Conservation (phyloP, 2,329 filamentous ascomycete species). For the Phaeosphaeria sp. region DNA sequence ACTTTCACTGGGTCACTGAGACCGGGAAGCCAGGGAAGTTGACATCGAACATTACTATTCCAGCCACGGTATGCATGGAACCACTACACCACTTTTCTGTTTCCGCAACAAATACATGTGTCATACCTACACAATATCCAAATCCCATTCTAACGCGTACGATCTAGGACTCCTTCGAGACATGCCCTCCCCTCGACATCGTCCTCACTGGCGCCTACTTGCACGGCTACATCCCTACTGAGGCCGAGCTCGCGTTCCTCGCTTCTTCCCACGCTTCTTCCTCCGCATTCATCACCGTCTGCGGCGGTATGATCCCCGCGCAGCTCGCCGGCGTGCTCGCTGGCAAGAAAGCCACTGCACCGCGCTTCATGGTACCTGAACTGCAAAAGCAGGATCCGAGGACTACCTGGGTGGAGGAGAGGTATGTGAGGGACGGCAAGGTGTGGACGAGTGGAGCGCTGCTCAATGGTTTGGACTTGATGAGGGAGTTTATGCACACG, state of each 20-base stretch:
- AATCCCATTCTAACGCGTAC: neutral
- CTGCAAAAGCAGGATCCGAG: neutral
- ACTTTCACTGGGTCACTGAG: neutral
- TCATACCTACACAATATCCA: neutral
- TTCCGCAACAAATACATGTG: neutral
- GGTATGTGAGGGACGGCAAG: neutral
- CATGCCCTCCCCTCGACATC: neutral
- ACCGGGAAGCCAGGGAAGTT: neutral
- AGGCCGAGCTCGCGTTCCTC: neutral
- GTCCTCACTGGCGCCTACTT: neutral
- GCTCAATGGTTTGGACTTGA: neutral
- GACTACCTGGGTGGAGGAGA: neutral
- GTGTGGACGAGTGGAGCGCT: neutral
- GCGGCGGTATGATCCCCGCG: neutral
- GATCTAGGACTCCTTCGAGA: neutral
- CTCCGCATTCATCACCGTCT: neutral
- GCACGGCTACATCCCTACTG: neutral
- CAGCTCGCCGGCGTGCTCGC: neutral
- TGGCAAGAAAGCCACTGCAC: neutral
- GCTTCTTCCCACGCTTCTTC: neutral
- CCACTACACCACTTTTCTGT: neutral
- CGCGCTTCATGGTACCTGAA: neutral
- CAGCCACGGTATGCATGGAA: neutral
- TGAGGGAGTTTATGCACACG: neutral
- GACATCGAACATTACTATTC: neutral